Conservation (phyloP, 2,329 filamentous ascomycete species). For the Talaromyces funiculosus region DNA sequence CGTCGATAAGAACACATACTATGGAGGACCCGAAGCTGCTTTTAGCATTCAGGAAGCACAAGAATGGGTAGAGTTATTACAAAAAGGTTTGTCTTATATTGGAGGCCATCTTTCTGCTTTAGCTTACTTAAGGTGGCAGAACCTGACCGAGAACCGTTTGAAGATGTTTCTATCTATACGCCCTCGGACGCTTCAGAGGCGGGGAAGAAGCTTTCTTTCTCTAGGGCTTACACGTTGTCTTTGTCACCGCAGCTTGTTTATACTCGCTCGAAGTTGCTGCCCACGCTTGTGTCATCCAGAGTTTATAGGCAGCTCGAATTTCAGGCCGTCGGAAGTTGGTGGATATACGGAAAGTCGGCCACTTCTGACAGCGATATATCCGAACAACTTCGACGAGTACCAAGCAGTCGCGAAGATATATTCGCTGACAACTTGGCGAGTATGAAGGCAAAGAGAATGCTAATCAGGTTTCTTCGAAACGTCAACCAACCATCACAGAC, state of each 20-base stretch:
- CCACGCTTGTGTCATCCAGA: slow-evolving; percentile 78
- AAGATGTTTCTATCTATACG: slow-evolving; percentile 32
- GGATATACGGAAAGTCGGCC: slow-evolving; percentile 53
- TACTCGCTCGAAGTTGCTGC: slow-evolving; percentile 69
- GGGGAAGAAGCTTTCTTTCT: slow-evolving; percentile 34
- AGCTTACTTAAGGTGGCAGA: slow-evolving; percentile 21
- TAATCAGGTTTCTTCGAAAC: slow-evolving; percentile 94
- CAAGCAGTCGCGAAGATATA: slow-evolving; percentile 85
- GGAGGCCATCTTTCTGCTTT: not conserved
- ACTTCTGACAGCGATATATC: slow-evolving; percentile 19
- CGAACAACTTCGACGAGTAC: slow-evolving; percentile 60
- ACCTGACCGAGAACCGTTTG: slow-evolving; percentile 31
- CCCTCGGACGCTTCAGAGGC: slow-evolving; percentile 18
- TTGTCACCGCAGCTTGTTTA: slow-evolving; percentile 85
- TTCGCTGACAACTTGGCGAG: slow-evolving; percentile 73
- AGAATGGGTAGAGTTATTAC: slow-evolving; percentile 58
- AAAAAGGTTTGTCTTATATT: slow-evolving; percentile 29
- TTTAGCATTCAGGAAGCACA: slow-evolving; percentile 78
- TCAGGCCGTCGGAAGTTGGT: slow-evolving; percentile 87
- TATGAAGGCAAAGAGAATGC: slow-evolving; percentile 70
- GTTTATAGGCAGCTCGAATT: slow-evolving; percentile 90
- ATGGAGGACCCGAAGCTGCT: slow-evolving; percentile 79
- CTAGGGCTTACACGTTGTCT: slow-evolving; percentile 74
- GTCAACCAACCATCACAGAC: slow-evolving; percentile 59
- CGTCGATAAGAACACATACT: slow-evolving; percentile 80